phyloP scores from a whole-genome alignment of 2,329 filamentous ascomycete species.

The Trichoderma cornu-damae region DNA sequence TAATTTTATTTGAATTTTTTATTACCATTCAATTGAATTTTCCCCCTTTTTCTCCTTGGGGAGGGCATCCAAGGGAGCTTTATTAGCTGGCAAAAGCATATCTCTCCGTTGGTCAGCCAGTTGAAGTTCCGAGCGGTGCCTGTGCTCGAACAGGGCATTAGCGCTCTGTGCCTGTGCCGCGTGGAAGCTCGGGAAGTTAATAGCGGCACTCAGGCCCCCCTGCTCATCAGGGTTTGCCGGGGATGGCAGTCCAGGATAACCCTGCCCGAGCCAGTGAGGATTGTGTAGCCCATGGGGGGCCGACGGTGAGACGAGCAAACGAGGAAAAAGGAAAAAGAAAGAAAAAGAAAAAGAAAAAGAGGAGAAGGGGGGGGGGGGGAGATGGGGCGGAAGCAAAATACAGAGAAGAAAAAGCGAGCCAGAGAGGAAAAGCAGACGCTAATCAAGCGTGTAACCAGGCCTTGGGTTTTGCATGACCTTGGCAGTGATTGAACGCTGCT shows the following conservation, averaged over 20 bases:
- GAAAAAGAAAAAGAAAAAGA: conserved; percentile 3
- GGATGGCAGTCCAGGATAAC: conserved; percentile 10
- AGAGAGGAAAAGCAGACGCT: not conserved
- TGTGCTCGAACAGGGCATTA: not conserved
- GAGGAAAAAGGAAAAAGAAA: conserved; percentile 5
- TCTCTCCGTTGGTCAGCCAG: not conserved
- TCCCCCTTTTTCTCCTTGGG: not conserved
- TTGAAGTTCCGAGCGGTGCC: conserved; percentile 3
- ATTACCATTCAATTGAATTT: no score
- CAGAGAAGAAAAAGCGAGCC: not conserved
- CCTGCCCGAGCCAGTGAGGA: not conserved
- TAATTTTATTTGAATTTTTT: no score
- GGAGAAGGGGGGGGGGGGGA: not conserved
- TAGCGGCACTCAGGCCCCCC: conserved; percentile 11
- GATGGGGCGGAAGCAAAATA: not conserved
- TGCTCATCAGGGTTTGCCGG: not conserved
- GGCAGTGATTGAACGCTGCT: not conserved
- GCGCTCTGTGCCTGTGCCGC: conserved; percentile 10
- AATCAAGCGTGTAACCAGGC: not conserved
- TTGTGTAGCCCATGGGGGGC: conserved; percentile 11
- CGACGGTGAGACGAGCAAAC: conserved; percentile 6
- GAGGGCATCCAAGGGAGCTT: not conserved
- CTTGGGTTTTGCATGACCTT: conserved; percentile 1
- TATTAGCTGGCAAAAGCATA: not conserved
- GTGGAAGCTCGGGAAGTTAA: conserved; percentile 16